Evolutionary conservation across 176 grass and related monocot species (phyloP).

Genomic region (Juncus inflexus): DNA sequence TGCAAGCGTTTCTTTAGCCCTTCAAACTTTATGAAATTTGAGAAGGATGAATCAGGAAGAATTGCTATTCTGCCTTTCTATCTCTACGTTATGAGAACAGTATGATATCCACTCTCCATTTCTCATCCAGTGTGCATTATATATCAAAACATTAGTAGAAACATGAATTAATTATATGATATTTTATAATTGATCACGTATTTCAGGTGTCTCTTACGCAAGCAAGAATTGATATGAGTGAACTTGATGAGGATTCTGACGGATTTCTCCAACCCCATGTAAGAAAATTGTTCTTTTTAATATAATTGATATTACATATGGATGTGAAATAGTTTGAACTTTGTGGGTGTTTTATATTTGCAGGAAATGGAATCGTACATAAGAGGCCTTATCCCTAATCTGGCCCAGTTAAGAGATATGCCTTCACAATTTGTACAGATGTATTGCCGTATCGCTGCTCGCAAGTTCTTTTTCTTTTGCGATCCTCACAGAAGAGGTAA

Average conservation of each 20-base stretch:
- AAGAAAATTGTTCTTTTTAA: conserved; percentile 23
- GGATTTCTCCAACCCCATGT: conserved; percentile 99
- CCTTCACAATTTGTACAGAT: conserved; percentile 87
- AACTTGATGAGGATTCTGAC: conserved; percentile 99
- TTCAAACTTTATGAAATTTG: conserved; percentile 99
- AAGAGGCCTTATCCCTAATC: conserved; percentile 92
- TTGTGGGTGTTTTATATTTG: background rate
- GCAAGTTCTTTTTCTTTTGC: conserved; percentile 99
- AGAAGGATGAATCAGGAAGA: conserved; percentile 99
- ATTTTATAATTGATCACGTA: conserved; percentile 21
- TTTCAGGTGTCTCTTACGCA: conserved; percentile 97
- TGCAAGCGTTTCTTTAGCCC: conserved; percentile 95
- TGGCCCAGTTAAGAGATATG: conserved; percentile 94
- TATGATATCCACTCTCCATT: conserved; percentile 38
- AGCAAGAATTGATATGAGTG: conserved; percentile 99
- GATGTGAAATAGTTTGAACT: background rate
- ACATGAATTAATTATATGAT: background rate
- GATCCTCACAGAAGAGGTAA: conserved; percentile 89
- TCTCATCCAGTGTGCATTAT: background rate
- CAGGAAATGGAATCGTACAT: conserved; percentile 99
- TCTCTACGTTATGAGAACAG: conserved; percentile 97
- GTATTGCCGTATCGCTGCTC: conserved; percentile 99
- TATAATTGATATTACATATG: conserved; percentile 30
- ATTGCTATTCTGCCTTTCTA: conserved; percentile 98
- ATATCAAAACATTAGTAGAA: background rate